Evolutionary conservation across 1,284 basidiomycete genomes (phyloP).

Genomic region (Puccinia coronata): DNA sequence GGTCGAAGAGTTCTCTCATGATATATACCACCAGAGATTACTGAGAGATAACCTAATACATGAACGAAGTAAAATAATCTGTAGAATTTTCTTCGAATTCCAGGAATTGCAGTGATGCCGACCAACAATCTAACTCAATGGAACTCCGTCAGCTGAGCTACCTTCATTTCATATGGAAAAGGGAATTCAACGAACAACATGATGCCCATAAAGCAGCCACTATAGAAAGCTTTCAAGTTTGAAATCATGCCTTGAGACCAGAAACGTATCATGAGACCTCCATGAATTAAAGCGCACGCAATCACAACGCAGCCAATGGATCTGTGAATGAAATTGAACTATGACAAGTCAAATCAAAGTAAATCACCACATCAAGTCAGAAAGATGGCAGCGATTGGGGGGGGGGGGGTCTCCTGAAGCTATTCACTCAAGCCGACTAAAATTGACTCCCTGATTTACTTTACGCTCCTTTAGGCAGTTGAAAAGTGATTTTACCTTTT

Average conservation of each 20-base stretch:
- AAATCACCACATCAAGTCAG: not conserved
- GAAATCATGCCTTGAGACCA: slow-evolving; percentile 22
- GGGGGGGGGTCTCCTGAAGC: no score
- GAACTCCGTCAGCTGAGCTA: not conserved
- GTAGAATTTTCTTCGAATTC: slow-evolving; percentile 37
- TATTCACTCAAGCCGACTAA: no score
- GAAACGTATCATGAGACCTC: slow-evolving; percentile 18
- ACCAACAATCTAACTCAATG: slow-evolving; percentile 26
- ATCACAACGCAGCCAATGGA: slow-evolving; percentile 41
- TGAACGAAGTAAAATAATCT: slow-evolving; percentile 36
- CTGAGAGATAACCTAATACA: slow-evolving; percentile 29
- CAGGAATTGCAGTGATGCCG: slow-evolving; percentile 24
- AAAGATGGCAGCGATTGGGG: no score
- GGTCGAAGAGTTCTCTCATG: slow-evolving; percentile 30
- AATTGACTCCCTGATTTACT: no score
- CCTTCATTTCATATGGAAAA: not conserved
- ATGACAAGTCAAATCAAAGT: not conserved
- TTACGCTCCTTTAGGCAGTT: no score
- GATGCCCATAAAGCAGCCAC: slow-evolving; percentile 27
- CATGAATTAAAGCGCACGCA: slow-evolving; percentile 26
- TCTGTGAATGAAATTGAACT: slow-evolving; percentile 46
- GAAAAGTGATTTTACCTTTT: slow-evolving; percentile 30
- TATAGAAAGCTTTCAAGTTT: slow-evolving; percentile 35
- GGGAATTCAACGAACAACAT: slow-evolving; percentile 23
- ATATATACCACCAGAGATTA: slow-evolving; percentile 33